Evolutionary conservation across 2,329 filamentous ascomycete species (phyloP).

Genomic region (Aquanectria penicillioides): DNA sequence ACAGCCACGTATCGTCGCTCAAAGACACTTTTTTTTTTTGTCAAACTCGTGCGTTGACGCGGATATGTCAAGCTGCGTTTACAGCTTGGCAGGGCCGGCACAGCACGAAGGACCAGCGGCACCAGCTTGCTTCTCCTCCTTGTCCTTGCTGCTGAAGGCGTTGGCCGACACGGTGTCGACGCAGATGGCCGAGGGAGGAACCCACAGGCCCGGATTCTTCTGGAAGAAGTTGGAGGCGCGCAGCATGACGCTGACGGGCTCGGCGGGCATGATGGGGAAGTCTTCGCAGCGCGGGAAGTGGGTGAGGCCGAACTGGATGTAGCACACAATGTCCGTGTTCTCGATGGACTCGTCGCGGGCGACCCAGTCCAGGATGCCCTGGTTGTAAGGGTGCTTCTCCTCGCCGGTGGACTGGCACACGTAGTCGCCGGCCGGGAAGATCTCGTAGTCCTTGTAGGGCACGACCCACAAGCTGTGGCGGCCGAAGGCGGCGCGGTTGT

Average conservation of each 20-base stretch:
- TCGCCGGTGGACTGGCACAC: conserved; percentile 88
- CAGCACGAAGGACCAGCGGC: conserved; percentile 32
- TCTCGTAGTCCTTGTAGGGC: conserved; percentile 79
- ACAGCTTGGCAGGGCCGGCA: conserved; percentile 22
- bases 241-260: conserved; percentile 84
- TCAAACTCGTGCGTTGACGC: too few relatives aligned
- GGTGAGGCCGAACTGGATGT: conserved; percentile 92
- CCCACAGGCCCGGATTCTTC: conserved; percentile 82
- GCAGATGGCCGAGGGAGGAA: conserved; percentile 65
- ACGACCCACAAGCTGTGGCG: conserved; percentile 51
- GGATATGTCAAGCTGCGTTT: not conserved
- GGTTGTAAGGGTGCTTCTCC: conserved; percentile 63
- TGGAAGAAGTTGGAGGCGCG: conserved; percentile 85
- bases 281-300: conserved; percentile 93
- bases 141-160: conserved; percentile 33
- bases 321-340: conserved; percentile 88
- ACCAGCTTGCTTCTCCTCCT: conserved; percentile 21
- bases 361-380: conserved; percentile 82
- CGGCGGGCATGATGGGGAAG: conserved; percentile 90
- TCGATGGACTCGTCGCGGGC: conserved; percentile 76
- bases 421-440: conserved; percentile 87
- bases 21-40: too few relatives aligned
- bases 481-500: conserved; percentile 89
- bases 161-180: conserved; percentile 35
- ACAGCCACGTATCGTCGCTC: too few relatives aligned